These are phyloP conservation scores for Fusarium hostae DNA, from an alignment of 2,329 filamentous ascomycete species.

Conservation along the genomic window DNA sequence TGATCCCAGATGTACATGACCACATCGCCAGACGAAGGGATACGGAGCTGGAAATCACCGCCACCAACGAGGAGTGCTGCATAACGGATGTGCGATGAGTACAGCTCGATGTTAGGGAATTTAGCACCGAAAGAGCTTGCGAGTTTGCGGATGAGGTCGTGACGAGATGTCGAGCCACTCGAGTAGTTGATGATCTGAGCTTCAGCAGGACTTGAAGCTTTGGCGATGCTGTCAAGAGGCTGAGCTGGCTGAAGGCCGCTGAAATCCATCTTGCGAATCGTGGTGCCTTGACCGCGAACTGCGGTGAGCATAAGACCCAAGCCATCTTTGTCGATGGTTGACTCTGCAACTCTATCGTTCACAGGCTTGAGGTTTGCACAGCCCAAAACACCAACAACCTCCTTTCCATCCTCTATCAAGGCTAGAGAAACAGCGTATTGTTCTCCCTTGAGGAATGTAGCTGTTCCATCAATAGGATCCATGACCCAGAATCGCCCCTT, in stretches of 20 bases:
- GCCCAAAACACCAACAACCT: conserved; percentile 68
- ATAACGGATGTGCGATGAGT: conserved; percentile 55
- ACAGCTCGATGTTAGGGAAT: conserved; percentile 53
- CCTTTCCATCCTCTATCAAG: conserved; percentile 65
- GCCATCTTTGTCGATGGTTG: conserved; percentile 47
- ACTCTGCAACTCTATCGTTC: conserved; percentile 51
- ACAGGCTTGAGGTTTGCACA: conserved; percentile 66
- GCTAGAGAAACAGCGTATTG: conserved; percentile 72
- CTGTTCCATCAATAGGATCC: conserved; percentile 73
- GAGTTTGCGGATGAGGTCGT: conserved; percentile 48
- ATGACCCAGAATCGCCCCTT: conserved; percentile 67
- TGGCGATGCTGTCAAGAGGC: conserved; percentile 36
- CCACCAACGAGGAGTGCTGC: conserved; percentile 52
- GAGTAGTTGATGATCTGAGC: conserved; percentile 52
- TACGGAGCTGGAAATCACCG: conserved; percentile 50
- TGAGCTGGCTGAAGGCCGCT: conserved; percentile 31
- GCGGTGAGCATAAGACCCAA: conserved; percentile 52
- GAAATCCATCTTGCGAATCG: conserved; percentile 42
- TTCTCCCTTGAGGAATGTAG: conserved; percentile 68
- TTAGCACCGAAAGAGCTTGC: conserved; percentile 46
- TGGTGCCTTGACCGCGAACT: conserved; percentile 47
- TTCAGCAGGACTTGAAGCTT: conserved; percentile 31
- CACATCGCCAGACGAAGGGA: conserved; percentile 37
- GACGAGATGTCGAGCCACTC: conserved; percentile 45
- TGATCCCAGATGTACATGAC: conserved; percentile 62